phyloP scores from a whole-genome alignment of 208 protist species.

The Acanthamoeba royreba region DNA sequence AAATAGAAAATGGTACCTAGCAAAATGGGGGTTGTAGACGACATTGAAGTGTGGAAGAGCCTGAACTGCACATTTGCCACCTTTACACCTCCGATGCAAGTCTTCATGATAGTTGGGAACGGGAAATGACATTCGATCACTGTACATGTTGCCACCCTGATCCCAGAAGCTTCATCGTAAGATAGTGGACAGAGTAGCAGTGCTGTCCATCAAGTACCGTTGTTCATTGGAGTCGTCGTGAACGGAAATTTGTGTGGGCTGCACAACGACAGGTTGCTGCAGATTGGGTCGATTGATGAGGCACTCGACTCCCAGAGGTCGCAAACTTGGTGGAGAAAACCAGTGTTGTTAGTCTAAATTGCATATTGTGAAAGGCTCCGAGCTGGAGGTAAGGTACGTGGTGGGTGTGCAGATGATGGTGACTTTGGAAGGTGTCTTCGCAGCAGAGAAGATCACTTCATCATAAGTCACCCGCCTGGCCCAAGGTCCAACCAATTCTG shows the following conservation, averaged over 20 bases:
- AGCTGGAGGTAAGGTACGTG: neutral
- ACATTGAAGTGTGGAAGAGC: neutral
- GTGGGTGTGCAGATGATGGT: neutral
- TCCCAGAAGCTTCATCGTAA: too few relatives aligned
- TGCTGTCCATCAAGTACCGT: too few relatives aligned
- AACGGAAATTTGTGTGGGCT: neutral
- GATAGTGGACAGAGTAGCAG: too few relatives aligned
- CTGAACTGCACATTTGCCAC: conserved; percentile 18
- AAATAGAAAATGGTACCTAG: too few relatives aligned
- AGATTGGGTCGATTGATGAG: neutral
- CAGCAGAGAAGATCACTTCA: neutral
- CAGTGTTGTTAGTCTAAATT: too few relatives aligned
- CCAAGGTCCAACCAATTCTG: neutral
- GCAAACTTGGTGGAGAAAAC: neutral
- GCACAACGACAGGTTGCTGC: neutral
- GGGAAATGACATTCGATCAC: conserved; percentile 8
- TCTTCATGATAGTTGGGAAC: conserved; percentile 33
- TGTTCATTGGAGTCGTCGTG: conserved; percentile 1
- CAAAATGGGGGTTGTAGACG: neutral
- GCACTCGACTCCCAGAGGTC: neutral
- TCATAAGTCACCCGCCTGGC: neutral
- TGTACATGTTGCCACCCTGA: neutral
- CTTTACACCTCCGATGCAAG: conserved; percentile 13
- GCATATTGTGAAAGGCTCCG: too few relatives aligned
- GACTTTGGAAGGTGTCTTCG: conserved; percentile 35